These are phyloP conservation scores for Styphnolobium japonicum DNA, from an alignment of 306 rosid genomes.

Conservation along the genomic window DNA sequence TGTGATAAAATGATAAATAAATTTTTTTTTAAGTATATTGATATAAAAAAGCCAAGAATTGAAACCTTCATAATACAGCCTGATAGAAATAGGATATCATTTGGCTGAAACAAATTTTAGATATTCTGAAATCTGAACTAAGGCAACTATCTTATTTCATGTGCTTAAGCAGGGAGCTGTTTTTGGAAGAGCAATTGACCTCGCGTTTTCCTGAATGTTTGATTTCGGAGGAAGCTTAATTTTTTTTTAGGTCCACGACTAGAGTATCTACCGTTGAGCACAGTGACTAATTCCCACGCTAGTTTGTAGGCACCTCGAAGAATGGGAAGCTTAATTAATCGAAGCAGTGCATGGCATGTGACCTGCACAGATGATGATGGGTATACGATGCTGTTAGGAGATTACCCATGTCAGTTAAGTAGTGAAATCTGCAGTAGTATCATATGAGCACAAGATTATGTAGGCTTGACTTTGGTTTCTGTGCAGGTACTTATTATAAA, in stretches of 20 bases:
- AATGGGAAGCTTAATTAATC: constrained; percentile 46
- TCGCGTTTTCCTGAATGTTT: constrained; percentile 53
- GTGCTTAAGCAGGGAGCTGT: constrained; percentile 59
- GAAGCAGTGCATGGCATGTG: constrained; percentile 61
- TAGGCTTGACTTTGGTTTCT: background rate
- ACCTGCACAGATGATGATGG: constrained; percentile 51
- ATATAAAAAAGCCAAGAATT: too few relatives aligned
- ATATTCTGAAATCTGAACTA: constrained; percentile 7
- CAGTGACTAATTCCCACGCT: too few relatives aligned
- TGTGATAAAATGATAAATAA: too few relatives aligned
- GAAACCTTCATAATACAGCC: background rate
- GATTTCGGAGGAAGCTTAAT: constrained; percentile 58
- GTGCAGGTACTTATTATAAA: background rate
- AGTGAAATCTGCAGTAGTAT: background rate
- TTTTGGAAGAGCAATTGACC: constrained; percentile 66
- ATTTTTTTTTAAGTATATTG: too few relatives aligned
- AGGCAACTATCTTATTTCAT: constrained; percentile 36
- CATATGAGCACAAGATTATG: background rate
- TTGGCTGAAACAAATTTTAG: background rate
- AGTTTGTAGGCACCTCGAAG: too few relatives aligned
- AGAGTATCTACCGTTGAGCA: too few relatives aligned
- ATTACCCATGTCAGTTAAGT: constrained; percentile 65
- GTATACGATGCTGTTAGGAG: constrained; percentile 43
- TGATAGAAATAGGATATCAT: background rate
- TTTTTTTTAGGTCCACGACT: too few relatives aligned